Conservation (phyloP, 2,329 filamentous ascomycete species). For the Alternaria metachromatica region DNA sequence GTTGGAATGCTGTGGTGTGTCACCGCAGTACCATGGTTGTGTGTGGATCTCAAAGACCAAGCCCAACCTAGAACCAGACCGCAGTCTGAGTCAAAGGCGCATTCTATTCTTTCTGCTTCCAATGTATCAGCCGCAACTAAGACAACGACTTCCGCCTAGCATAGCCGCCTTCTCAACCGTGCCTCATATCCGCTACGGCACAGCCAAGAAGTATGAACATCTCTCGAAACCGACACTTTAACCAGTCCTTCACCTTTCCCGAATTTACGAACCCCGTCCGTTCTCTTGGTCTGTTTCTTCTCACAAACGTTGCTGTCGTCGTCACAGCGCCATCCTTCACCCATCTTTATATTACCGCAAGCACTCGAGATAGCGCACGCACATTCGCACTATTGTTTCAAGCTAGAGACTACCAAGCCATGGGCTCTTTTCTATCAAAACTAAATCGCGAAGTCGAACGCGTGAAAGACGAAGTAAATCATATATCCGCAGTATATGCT, state of each 20-base stretch:
- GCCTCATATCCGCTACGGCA: background rate
- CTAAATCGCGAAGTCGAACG: background rate
- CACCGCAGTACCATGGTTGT: too few species aligned
- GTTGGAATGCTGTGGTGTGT: too few species aligned
- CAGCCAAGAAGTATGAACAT: background rate
- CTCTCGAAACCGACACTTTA: too few species aligned
- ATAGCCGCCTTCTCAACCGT: background rate
- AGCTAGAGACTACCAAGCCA: background rate
- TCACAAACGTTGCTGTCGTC: background rate
- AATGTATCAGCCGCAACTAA: background rate
- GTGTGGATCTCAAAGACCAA: too few species aligned
- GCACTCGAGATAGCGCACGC: background rate
- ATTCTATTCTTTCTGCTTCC: too few species aligned
- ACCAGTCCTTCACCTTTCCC: rapidly evolving
- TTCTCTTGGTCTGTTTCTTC: too few species aligned
- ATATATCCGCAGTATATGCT: background rate
- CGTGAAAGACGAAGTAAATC: background rate
- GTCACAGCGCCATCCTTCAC: background rate
- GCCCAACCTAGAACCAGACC: too few species aligned
- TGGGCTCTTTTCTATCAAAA: background rate
- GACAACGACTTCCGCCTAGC: background rate
- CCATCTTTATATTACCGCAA: background rate
- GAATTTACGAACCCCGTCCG: rapidly evolving
- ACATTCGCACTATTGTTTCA: too few species aligned
- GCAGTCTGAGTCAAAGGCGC: too few species aligned